Conservation (phyloP, 129 eudicot species). For the Kitagawia praeruptora region DNA sequence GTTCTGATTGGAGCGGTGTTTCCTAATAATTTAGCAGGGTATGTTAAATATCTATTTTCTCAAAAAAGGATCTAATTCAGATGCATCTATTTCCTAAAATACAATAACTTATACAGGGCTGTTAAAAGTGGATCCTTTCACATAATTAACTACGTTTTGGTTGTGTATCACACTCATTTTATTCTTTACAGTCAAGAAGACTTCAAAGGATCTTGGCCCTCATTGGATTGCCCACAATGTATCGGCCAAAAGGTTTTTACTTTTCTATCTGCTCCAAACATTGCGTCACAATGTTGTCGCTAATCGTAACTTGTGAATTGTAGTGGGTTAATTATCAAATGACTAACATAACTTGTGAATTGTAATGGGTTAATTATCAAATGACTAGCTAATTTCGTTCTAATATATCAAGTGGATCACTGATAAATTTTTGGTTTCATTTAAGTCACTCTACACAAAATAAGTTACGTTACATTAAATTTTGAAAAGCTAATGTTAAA, state of each 20-base stretch:
- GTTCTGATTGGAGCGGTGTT: constrained; percentile 23
- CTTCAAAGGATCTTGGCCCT: constrained; percentile 23
- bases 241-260: constrained; percentile 29
- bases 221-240: constrained; percentile 41
- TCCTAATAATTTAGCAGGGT: constrained; percentile 21
- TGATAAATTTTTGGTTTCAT: too few relatives aligned
- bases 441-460: too few relatives aligned
- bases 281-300: neutral
- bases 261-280: neutral
- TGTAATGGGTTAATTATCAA: too few relatives aligned
- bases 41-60: constrained; percentile 8
- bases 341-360: too few relatives aligned
- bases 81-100: neutral
- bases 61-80: neutral
- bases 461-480: too few relatives aligned
- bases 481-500: too few relatives aligned
- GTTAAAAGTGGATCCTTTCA: neutral
- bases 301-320: neutral
- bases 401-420: neutral
- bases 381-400: too few relatives aligned
- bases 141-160: neutral
- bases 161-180: neutral
- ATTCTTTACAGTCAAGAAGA: constrained; percentile 22
- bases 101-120: neutral
- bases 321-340: too few relatives aligned